phyloP scores from a whole-genome alignment of 2,329 filamentous ascomycete genomes.

The Clarireedia hainanense region DNA sequence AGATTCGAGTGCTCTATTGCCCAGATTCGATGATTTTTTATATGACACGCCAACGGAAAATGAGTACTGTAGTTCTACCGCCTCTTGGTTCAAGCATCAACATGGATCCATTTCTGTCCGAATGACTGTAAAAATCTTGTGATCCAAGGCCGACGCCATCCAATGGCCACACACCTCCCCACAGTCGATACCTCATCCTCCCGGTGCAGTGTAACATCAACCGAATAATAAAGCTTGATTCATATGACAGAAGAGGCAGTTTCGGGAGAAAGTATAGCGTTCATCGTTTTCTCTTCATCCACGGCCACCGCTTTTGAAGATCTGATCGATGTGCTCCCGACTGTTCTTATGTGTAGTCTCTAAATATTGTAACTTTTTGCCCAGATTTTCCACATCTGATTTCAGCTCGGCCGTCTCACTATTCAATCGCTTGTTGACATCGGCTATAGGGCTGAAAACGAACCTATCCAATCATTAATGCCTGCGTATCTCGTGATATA shows the following conservation, averaged over 20 bases:
- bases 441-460: constrained; percentile 63
- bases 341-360: constrained; percentile 96
- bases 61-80: neutral
- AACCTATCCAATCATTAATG: constrained; percentile 55
- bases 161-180: neutral
- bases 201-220: neutral
- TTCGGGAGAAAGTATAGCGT: neutral
- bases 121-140: neutral
- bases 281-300: constrained; percentile 14
- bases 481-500: neutral
- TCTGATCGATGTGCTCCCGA: constrained; percentile 81
- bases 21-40: neutral
- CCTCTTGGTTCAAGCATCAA: neutral
- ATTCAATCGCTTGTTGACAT: constrained; percentile 68
- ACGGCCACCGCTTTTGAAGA: constrained; percentile 51
- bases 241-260: neutral
- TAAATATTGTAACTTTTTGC: constrained; percentile 85
- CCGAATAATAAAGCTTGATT: neutral
- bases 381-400: constrained; percentile 69
- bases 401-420: constrained; percentile 68
- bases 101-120: neutral
- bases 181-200: neutral
- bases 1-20: neutral
- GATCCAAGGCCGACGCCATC: neutral
- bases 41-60: neutral